Conservation (phyloP, 2,329 filamentous ascomycete genomes). For the Monosporascus cannonballus region DNA sequence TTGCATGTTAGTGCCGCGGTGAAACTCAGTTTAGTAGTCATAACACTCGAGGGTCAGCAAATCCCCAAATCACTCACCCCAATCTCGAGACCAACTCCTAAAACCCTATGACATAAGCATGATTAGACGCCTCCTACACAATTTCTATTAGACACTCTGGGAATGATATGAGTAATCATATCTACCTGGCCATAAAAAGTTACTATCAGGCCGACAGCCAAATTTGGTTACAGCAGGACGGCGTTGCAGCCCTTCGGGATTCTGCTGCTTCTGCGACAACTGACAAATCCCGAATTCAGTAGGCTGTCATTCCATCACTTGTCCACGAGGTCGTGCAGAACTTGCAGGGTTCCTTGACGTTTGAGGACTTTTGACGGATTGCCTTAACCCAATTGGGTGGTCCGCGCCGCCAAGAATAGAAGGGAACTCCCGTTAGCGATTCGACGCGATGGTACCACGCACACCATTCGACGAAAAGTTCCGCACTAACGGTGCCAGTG, state of each 20-base stretch:
- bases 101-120: slow-evolving; percentile 19
- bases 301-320: background rate
- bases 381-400: background rate
- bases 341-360: background rate
- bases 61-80: slow-evolving; percentile 14
- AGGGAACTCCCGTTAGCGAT: background rate
- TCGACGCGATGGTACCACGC: background rate
- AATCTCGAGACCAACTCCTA: slow-evolving; percentile 1
- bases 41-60: slow-evolving; percentile 9
- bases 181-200: background rate
- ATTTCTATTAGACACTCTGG: background rate
- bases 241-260: background rate
- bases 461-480: background rate
- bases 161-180: background rate
- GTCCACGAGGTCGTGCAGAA: background rate
- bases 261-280: background rate
- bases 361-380: background rate
- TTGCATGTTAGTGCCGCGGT: slow-evolving; percentile 12
- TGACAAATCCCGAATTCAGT: background rate
- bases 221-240: too few species aligned
- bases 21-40: slow-evolving; percentile 2
- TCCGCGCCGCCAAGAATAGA: background rate
- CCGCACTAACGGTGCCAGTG: background rate
- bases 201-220: background rate
- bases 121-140: slow-evolving; percentile 4